Conservation (phyloP, 441 rosid genomes). For the Adansonia madagascariensis region DNA sequence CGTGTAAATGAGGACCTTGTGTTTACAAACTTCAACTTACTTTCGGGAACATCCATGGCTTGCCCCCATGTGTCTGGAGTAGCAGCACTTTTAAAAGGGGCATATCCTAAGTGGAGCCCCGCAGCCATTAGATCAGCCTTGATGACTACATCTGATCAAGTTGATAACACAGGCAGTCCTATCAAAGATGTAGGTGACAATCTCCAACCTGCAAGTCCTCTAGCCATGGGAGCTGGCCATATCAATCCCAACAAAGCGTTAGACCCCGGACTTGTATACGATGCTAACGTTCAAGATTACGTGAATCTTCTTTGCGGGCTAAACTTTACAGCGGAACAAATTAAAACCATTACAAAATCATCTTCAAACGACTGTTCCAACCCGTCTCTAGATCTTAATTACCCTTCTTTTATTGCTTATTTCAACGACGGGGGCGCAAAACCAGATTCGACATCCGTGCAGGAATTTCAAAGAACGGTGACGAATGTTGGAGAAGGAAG, state of each 20-base stretch:
- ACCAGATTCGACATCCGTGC: background rate
- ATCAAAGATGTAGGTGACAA: slow-evolving; percentile 34
- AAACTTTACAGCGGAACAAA: slow-evolving; percentile 44
- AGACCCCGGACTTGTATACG: slow-evolving; percentile 52
- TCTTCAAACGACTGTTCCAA: slow-evolving; percentile 43
- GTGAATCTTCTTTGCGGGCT: slow-evolving; percentile 42
- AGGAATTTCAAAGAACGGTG: slow-evolving; percentile 52
- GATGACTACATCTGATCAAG: slow-evolving; percentile 45
- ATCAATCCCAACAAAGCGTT: slow-evolving; percentile 48
- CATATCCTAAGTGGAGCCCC: slow-evolving; percentile 49
- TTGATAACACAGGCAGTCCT: slow-evolving; percentile 35
- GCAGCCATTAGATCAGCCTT: slow-evolving; percentile 54
- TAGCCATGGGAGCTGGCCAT: slow-evolving; percentile 55
- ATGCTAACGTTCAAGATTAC: slow-evolving; percentile 43
- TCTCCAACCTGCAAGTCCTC: slow-evolving; percentile 40
- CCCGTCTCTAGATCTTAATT: slow-evolving; percentile 48
- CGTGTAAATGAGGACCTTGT: slow-evolving; percentile 11
- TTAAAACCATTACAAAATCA: slow-evolving; percentile 43
- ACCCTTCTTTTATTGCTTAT: slow-evolving; percentile 47
- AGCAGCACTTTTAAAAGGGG: slow-evolving; percentile 43
- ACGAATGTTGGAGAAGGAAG: slow-evolving; percentile 43
- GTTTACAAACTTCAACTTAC: slow-evolving; percentile 37
- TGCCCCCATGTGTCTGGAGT: slow-evolving; percentile 51
- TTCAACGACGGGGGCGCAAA: slow-evolving; percentile 25
- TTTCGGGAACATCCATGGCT: slow-evolving; percentile 54